Base-by-base conservation (phyloP, 1,139 yeast genomes). In the Pneumocystis oryctolagi region DNA sequence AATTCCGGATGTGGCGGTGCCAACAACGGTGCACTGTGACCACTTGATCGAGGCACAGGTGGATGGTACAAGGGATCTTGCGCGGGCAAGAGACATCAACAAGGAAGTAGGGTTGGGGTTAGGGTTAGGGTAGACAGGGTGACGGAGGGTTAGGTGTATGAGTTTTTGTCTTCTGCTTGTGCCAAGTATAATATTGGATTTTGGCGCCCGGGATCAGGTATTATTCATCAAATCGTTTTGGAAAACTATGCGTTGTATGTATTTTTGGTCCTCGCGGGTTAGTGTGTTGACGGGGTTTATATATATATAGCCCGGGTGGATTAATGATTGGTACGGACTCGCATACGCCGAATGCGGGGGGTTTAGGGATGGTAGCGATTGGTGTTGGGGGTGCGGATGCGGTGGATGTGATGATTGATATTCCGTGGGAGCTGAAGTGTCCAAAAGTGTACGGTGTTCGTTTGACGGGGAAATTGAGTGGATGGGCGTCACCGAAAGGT, bases 381-480 rank as follows among this genome's bases (percentile, higher is more conserved):
- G 98, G 97, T 84, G 97, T 92, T 71, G 98, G 98, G 84, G 98
- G 97, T 85, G 98, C 98, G 72, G 98, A 92, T 77, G 97, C 97
- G 70, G 97, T 92, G 73, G 97, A 92, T 78, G 98, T 88, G 72
- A 83, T 92, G 87, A 89, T 97, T 68, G 85, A 85, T 75, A 81
- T 87, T 72, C 86, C 98, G 68, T 92, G 97, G 97, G 98, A 92
- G 80, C 84, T 92, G 75, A 90, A 90, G 84, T 97, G 97, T 70
- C 98, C 98, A 76, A 90, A 90, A 82, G 84, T 89, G 71, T 81
- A 90, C 70, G 98, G 98, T 81, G 97, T 92, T 73, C 89, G 90
- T 80, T 84, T 92, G 74, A 89, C 96, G 71, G 98, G 98, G 78
- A 81, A 79, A 76, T 85, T 92, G 85, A 83, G 84, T 74, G 97